phyloP scores from a whole-genome alignment of 345 rosid genomes.

The Draba incana region DNA sequence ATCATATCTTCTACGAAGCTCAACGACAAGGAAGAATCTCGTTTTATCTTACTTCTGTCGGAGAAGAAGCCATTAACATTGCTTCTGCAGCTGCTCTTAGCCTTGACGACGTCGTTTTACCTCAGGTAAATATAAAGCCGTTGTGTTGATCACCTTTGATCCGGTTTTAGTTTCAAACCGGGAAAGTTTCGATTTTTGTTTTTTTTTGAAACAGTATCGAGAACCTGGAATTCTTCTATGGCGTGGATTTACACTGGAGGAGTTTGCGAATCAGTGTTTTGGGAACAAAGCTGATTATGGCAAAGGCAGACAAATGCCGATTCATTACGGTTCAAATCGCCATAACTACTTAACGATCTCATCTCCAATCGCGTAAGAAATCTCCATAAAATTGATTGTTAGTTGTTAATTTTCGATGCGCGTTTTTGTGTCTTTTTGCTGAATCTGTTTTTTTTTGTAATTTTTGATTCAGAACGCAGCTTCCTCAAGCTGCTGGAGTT shows the following conservation, averaged over 20 bases:
- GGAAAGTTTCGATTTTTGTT: neutral
- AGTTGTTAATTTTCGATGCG: neutral
- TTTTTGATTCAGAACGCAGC: slow-evolving; percentile 58
- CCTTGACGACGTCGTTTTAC: slow-evolving; percentile 60
- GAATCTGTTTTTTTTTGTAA: neutral
- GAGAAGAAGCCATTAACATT: slow-evolving; percentile 81
- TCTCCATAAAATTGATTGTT: neutral
- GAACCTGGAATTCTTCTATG: slow-evolving; percentile 75
- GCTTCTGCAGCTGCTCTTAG: slow-evolving; percentile 81
- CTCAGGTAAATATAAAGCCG: slow-evolving; percentile 51
- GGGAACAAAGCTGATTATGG: slow-evolving; percentile 75
- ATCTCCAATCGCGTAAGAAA: slow-evolving; percentile 71
- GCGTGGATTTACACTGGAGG: slow-evolving; percentile 79
- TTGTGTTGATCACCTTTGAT: neutral
- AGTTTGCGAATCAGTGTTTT: slow-evolving; percentile 71
- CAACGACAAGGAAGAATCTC: slow-evolving; percentile 87
- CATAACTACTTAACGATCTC: slow-evolving; percentile 75
- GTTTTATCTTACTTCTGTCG: slow-evolving; percentile 63
- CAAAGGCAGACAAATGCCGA: slow-evolving; percentile 86
- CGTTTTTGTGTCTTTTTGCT: neutral
- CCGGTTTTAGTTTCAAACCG: neutral
- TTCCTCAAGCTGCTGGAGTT: slow-evolving; percentile 80
- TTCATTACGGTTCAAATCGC: slow-evolving; percentile 73
- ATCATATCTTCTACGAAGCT: slow-evolving; percentile 69
- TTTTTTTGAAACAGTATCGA: slow-evolving; percentile 51